Conservation (phyloP, 2,329 filamentous ascomycete genomes). For the Blumeriella jaapii region DNA sequence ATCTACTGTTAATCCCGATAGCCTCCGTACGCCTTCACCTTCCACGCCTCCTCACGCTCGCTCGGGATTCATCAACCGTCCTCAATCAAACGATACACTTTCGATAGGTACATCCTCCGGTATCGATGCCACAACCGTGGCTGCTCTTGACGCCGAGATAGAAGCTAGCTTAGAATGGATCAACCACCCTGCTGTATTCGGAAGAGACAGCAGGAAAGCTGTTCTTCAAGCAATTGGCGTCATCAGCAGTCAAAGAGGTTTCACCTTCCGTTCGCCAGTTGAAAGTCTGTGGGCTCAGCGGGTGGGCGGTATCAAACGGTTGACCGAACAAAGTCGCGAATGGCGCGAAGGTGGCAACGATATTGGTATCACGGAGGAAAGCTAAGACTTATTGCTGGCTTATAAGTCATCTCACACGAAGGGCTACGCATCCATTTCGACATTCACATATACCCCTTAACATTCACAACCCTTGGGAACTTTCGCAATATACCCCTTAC, state of each 20-base stretch:
- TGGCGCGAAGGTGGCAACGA: conserved; percentile 61
- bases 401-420: too few relatives aligned
- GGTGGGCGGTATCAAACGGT: conserved; percentile 65
- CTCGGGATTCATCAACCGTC: conserved; percentile 35
- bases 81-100: conserved; percentile 37
- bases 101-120: conserved; percentile 49
- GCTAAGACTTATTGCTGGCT: too few relatives aligned
- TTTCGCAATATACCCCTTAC: too few relatives aligned
- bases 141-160: conserved; percentile 81
- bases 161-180: conserved; percentile 94
- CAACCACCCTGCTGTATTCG: conserved; percentile 89
- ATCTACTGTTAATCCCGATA: conserved; percentile 24
- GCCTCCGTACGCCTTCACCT: conserved; percentile 32
- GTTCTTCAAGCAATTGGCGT: conserved; percentile 94
- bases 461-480: too few relatives aligned
- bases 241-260: conserved; percentile 86
- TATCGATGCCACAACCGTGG: conserved; percentile 74
- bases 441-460: too few relatives aligned
- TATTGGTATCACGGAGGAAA: conserved; percentile 26
- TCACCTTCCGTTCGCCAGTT: conserved; percentile 82
- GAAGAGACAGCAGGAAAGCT: conserved; percentile 85
- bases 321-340: conserved; percentile 76
- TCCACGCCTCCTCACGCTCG: conserved; percentile 30
- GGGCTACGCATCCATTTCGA: too few relatives aligned
- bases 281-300: conserved; percentile 83